A percentile compares a stretch with the other conserved stretches of the same genome.
phyloP scores from a whole-genome alignment of 2,329 filamentous ascomycete genomes.

The Aspergillus pseudoglaucus region DNA sequence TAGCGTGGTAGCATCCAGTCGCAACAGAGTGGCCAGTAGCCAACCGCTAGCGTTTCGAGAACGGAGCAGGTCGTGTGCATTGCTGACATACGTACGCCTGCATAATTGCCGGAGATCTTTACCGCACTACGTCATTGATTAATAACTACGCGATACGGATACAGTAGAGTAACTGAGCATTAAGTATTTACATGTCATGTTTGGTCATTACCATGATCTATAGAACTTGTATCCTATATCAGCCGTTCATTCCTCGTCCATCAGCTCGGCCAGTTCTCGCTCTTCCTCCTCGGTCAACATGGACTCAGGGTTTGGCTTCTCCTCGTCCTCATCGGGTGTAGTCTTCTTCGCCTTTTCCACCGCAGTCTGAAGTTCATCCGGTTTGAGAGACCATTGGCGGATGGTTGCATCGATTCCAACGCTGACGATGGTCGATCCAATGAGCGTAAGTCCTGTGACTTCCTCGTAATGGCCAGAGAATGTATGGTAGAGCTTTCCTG shows the following conservation, averaged over 20 bases:
- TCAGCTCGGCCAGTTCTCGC: conserved; percentile 80
- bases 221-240: neutral
- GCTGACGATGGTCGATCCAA: conserved; percentile 60
- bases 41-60: neutral
- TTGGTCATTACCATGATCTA: neutral
- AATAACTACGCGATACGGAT: conserved; percentile 11
- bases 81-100: neutral
- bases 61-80: conserved; percentile 2
- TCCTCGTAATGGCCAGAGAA: conserved; percentile 88
- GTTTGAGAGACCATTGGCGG: conserved; percentile 70
- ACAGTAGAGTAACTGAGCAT: too few species aligned
- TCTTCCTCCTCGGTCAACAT: conserved; percentile 82
- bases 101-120: conserved; percentile 20
- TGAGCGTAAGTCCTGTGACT: conserved; percentile 69
- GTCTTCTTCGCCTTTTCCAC: conserved; percentile 43
- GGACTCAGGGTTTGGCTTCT: conserved; percentile 43
- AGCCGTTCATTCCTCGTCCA: conserved; percentile 57
- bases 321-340: conserved; percentile 41
- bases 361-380: conserved; percentile 52
- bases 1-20: too few species aligned
- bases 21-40: neutral
- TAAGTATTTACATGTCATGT: too few species aligned
- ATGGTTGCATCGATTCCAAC: conserved; percentile 87
- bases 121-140: conserved; percentile 26
- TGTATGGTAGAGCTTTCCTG: conserved; percentile 65